Conservation (phyloP, 2,329 filamentous ascomycete genomes). For the Penicillium hordei region DNA sequence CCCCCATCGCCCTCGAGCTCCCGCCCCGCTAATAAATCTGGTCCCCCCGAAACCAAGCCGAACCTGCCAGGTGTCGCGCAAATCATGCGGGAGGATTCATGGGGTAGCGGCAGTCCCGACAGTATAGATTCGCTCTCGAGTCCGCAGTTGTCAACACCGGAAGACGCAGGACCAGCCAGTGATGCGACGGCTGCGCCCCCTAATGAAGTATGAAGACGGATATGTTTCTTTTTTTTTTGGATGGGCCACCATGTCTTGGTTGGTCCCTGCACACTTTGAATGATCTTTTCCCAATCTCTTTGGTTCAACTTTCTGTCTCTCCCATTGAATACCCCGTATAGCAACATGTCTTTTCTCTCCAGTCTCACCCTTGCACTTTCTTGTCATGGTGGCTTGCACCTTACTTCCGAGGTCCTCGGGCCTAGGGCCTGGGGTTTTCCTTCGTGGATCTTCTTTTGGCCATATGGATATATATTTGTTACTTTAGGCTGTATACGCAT, state of each 20-base stretch:
- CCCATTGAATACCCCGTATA: constrained; percentile 36
- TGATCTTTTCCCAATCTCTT: constrained; percentile 16
- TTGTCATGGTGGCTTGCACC: not conserved
- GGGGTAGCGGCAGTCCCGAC: constrained; percentile 33
- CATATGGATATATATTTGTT: not conserved
- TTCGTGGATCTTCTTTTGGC: not conserved
- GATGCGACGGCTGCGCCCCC: not conserved
- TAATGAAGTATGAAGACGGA: constrained; percentile 1
- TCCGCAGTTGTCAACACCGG: constrained; percentile 2
- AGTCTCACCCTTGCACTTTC: not conserved
- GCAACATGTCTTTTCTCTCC: constrained; percentile 18
- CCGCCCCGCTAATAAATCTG: constrained; percentile 18
- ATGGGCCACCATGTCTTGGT: not conserved
- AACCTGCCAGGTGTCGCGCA: constrained; percentile 14
- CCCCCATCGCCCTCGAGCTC: constrained; percentile 18
- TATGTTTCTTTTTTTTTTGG: not conserved
- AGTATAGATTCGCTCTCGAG: constrained; percentile 29
- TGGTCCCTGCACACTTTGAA: not conserved
- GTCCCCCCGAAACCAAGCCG: constrained; percentile 9
- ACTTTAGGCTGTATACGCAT: not conserved
- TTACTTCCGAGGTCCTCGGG: not conserved
- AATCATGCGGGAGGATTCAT: constrained; percentile 30
- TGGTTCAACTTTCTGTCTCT: constrained; percentile 26
- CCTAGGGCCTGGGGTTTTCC: too few species aligned
- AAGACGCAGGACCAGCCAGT: not conserved